Base-by-base conservation (phyloP, 306 rosid species). In the Begonia loranthoides region DNA sequence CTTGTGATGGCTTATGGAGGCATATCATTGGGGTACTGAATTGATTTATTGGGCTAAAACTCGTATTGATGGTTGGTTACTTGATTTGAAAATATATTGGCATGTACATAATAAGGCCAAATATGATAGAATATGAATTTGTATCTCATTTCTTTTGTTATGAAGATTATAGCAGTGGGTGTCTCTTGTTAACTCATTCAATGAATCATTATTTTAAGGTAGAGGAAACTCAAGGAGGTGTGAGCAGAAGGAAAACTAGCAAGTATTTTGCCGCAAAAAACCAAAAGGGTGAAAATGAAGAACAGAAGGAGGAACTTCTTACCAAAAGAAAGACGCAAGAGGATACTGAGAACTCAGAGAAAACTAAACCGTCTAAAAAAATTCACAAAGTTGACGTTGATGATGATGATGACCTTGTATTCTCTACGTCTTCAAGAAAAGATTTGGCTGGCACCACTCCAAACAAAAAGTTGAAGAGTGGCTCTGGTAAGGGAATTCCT, bases 231-330 rank as follows among this genome's bases (percentile, higher is more conserved):
- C 76, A 81, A 61, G 83, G 70, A 56, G 73, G 61, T 64, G 71
- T 83, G 6, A 83, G 73, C 51, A 73, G 95, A 64, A 76, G 79
- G 89, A 76, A 76, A 66, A 85, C 95, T 60, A 82, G 97, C 72
- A 80, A 82, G 57, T 76, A 82, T 70, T 76, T 82, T 70, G 44
- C 71, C 15, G 50, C 66, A 5, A 78, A 75, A 56, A 79, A 79
- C 61, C 71, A 66, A 53, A 67, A 79, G 70, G 64, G 55, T 3
- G 63, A 78, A 49, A 90, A 68, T 44, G 83, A 78, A 56, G 63
- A 70, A 49, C 85, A 74, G 54, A 63, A 16, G 0, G 70, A 36
- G 69, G 79, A 62, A 51, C 66, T 73, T 56, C 79, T 92, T 22
- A 78, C 76, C 47, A 90, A 90, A 67, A 77, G 95, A 63, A 90